Conservation (phyloP, 2,329 filamentous ascomycete species). For the Sphaceloma murrayae region DNA sequence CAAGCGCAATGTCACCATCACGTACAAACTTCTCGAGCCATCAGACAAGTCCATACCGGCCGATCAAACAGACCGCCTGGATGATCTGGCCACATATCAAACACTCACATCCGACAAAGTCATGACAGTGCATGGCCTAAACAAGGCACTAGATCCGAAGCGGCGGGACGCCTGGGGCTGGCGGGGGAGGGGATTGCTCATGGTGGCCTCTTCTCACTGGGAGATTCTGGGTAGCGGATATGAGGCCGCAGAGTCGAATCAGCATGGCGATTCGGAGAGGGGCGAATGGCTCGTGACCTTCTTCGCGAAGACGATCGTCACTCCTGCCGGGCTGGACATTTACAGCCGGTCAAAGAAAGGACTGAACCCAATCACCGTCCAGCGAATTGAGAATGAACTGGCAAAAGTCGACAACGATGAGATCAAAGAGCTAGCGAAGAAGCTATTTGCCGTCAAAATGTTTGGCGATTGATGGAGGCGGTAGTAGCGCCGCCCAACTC, state of each 20-base stretch:
- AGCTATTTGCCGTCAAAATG: constrained; percentile 40
- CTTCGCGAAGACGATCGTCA: constrained; percentile 76
- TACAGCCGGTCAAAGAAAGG: constrained; percentile 58
- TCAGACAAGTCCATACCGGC: constrained; percentile 26
- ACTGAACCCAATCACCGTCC: constrained; percentile 48
- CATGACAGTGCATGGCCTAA: constrained; percentile 56
- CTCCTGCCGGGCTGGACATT: constrained; percentile 69
- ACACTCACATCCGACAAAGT: constrained; percentile 41
- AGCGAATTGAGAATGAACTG: constrained; percentile 47
- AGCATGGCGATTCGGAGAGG: constrained; percentile 13
- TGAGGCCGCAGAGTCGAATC: constrained; percentile 25
- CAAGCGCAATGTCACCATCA: constrained; percentile 71
- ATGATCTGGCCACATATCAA: constrained; percentile 66
- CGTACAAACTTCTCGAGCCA: constrained; percentile 50
- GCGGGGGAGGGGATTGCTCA: constrained; percentile 66
- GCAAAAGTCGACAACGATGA: constrained; percentile 41
- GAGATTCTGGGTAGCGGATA: constrained; percentile 71
- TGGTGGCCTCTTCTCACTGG: constrained; percentile 66
- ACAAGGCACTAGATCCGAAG: constrained; percentile 38
- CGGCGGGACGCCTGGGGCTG: constrained; percentile 53
- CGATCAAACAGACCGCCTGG: constrained; percentile 43
- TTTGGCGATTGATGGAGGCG: constrained; percentile 21
- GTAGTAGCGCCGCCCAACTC: neutral
- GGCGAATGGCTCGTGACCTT: constrained; percentile 68
- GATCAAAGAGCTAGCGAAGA: constrained; percentile 44